phyloP scores from a whole-genome alignment of 2,329 filamentous ascomycete species.

The Alternaria gaisen region DNA sequence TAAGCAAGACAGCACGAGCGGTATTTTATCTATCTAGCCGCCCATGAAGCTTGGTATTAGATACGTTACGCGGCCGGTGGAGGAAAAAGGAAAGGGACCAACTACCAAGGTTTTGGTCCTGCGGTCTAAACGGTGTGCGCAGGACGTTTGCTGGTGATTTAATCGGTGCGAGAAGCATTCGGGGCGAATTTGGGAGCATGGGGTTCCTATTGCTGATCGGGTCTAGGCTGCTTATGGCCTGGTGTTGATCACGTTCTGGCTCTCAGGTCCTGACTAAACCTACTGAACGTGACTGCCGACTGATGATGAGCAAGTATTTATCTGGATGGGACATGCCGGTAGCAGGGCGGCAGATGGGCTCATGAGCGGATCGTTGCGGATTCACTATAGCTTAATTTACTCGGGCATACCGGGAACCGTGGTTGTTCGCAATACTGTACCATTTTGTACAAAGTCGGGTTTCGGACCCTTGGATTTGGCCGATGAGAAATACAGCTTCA shows the following conservation, averaged over 20 bases:
- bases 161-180: constrained; percentile 7
- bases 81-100: not conserved
- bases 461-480: constrained; percentile 2
- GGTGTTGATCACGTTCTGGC: not conserved
- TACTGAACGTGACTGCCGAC: not conserved
- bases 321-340: constrained; percentile 1
- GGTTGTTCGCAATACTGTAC: not conserved
- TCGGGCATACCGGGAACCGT: not conserved
- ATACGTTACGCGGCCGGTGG: not conserved
- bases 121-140: not conserved
- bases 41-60: not conserved
- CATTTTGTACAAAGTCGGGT: not conserved
- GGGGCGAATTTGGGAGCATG: constrained; percentile 1
- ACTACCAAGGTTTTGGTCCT: not conserved
- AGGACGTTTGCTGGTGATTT: constrained; percentile 3
- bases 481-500: not conserved
- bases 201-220: not conserved
- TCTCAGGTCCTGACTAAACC: not conserved
- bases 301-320: not conserved
- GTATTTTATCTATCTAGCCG: not conserved
- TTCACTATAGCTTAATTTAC: not conserved
- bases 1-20: not conserved
- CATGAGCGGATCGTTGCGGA: not conserved
- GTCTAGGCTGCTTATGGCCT: not conserved
- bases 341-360: not conserved